Evolutionary conservation across 73 alveolate species (phyloP), one percentile per base, ranked within the genome.

Genomic region (Blepharisma japonicum): DNA sequence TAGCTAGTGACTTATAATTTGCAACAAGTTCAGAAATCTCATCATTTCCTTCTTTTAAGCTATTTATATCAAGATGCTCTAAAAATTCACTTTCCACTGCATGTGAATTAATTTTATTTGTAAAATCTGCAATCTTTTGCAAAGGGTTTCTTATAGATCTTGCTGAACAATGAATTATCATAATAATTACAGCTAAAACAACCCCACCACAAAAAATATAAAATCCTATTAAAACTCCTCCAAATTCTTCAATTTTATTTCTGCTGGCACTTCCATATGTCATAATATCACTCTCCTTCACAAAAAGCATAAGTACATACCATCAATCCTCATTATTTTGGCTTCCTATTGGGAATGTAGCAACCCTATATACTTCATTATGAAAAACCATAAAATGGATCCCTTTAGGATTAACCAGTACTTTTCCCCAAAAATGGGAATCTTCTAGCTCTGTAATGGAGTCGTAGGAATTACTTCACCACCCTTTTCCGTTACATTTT

Each of bases 61-160:
- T 25, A 61, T 61, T 39, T 25, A 61, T 8, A 14, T 61, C 74
- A 14, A 14, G 47, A 14, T 61, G 0, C 2, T 4, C 23, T 9
- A 61, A n/a, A n/a, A 61, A 14, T 8, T 61, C 74, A 8, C 23
- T 61, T 61, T 61, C 74, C 14, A 39, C 23, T 20, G 74, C 74
- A 8, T 61, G 14, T 20, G 74, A 14, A 61, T 61, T 61, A 25
- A 61, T 61, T 25, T 61, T 61, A 61, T 61, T 25, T 1, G 74
- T 61, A 61, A 61, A 61, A n/a, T 61, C 74, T 2, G 14, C 23
- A 25, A 61, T 61, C 11, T 39, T 39, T 61, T 61, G 14, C 47
- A 61, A 61, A 61, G 74, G 74, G 14, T 4, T 25, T 14, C 47
- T 61, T 1, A 61, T 61, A n/a, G 74, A 61, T 48, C 46, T 61